A percentile compares a stretch with the other conserved stretches of the same genome.
These are phyloP conservation scores for Talaromyces stipitatus DNA, from an alignment of 495 filamentous ascomycete genomes.

Conservation along the genomic window DNA sequence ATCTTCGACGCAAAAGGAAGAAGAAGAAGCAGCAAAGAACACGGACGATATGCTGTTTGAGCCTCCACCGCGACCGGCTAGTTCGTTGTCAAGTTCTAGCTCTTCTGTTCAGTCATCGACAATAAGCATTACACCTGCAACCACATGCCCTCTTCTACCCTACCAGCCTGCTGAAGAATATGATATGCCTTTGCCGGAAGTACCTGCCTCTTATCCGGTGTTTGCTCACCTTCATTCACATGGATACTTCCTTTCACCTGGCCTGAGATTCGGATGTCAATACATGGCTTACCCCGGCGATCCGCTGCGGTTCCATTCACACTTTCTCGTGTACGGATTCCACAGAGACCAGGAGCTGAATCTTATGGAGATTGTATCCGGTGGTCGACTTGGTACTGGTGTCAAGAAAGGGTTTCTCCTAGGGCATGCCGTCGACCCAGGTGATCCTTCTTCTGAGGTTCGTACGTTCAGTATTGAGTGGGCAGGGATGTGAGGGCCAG, in stretches of 20 bases:
- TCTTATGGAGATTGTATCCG: slow-evolving; percentile 74
- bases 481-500: slow-evolving; percentile 61
- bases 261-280: slow-evolving; percentile 88
- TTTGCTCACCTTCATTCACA: slow-evolving; percentile 64
- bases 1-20: slow-evolving; percentile 14
- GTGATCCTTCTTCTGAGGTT: slow-evolving; percentile 24
- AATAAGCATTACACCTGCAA: slow-evolving; percentile 51
- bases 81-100: slow-evolving; percentile 13
- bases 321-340: slow-evolving; percentile 72
- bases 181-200: slow-evolving; percentile 30
- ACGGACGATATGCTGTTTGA: slow-evolving; percentile 17
- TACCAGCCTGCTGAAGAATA: slow-evolving; percentile 21
- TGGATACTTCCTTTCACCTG: slow-evolving; percentile 83
- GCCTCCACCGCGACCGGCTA: slow-evolving; percentile 10
- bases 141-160: slow-evolving; percentile 46
- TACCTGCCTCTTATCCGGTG: slow-evolving; percentile 42
- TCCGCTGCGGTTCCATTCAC: slow-evolving; percentile 86
- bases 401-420: slow-evolving; percentile 94
- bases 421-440: slow-evolving; percentile 49
- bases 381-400: slow-evolving; percentile 80
- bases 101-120: slow-evolving; percentile 15
- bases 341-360: slow-evolving; percentile 83
- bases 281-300: slow-evolving; percentile 94
- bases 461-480: slow-evolving; percentile 75
- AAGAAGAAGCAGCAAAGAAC: slow-evolving; percentile 21